A percentile compares a stretch with the other conserved stretches of the same genome.
Evolutionary conservation across 257 asterid species (phyloP).

Genomic region (Sherardia arvensis): DNA sequence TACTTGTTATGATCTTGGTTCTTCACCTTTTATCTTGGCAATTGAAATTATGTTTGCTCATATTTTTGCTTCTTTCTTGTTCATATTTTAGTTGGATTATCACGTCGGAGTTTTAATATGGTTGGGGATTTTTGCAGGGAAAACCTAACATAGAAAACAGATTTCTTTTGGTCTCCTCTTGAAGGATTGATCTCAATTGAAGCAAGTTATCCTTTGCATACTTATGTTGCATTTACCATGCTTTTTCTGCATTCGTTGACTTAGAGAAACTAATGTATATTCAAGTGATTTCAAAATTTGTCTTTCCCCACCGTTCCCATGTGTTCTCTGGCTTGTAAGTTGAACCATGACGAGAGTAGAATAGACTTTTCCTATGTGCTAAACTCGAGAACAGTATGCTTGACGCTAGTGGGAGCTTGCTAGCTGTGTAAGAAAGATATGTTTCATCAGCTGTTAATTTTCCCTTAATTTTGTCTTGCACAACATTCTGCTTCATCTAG

Average conservation of each 20-base stretch:
- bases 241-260: not conserved
- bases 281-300: not conserved
- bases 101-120: no score
- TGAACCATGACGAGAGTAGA: not conserved
- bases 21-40: no score
- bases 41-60: no score
- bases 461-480: not conserved
- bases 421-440: not conserved
- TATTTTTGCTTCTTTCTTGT: no score
- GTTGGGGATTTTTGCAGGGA: no score
- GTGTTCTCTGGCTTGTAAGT: not conserved
- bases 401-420: not conserved
- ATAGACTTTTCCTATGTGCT: no score
- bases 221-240: not conserved
- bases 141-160: no score
- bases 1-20: no score
- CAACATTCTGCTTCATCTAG: not conserved
- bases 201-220: conserved; percentile 38
- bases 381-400: not conserved
- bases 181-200: no score
- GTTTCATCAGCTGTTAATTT: not conserved
- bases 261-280: not conserved
- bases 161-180: no score
- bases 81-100: no score
- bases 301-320: not conserved